phyloP scores from a whole-genome alignment of 129 eudicot species.

The Erigeron canadensis region DNA sequence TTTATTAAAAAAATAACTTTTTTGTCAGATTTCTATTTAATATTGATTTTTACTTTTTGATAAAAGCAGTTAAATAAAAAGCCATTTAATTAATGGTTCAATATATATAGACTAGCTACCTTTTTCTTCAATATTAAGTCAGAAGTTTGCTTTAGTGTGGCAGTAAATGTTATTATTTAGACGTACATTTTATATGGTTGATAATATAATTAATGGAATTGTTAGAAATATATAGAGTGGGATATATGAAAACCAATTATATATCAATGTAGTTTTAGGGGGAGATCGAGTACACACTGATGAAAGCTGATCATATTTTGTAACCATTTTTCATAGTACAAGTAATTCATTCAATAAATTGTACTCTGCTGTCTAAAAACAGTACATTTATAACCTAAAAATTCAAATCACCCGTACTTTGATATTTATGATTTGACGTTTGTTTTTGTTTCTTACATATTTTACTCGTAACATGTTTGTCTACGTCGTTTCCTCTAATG shows the following conservation, averaged over 20 bases:
- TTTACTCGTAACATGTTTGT: slow-evolving; percentile 15
- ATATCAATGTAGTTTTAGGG: slow-evolving; percentile 5
- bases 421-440: slow-evolving; percentile 29
- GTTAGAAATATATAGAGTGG: background rate
- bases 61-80: background rate
- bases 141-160: background rate
- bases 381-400: slow-evolving; percentile 25
- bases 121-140: background rate
- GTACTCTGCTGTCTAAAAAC: slow-evolving; percentile 30
- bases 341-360: slow-evolving; percentile 31
- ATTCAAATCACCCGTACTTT: slow-evolving; percentile 32
- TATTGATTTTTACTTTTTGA: too few species aligned
- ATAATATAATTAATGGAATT: too few species aligned
- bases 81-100: background rate
- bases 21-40: too few species aligned
- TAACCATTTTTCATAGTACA: slow-evolving; percentile 30
- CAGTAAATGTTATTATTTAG: too few species aligned
- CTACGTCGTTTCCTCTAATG: background rate
- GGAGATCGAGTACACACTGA: slow-evolving; percentile 18
- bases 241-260: slow-evolving; percentile 5
- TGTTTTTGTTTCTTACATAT: slow-evolving; percentile 26
- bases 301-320: slow-evolving; percentile 28
- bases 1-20: too few species aligned
- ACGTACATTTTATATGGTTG: too few species aligned
- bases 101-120: background rate